Evolutionary conservation across 192 early-diverging fungal species (phyloP).

Genomic region (Backusella australiensis): DNA sequence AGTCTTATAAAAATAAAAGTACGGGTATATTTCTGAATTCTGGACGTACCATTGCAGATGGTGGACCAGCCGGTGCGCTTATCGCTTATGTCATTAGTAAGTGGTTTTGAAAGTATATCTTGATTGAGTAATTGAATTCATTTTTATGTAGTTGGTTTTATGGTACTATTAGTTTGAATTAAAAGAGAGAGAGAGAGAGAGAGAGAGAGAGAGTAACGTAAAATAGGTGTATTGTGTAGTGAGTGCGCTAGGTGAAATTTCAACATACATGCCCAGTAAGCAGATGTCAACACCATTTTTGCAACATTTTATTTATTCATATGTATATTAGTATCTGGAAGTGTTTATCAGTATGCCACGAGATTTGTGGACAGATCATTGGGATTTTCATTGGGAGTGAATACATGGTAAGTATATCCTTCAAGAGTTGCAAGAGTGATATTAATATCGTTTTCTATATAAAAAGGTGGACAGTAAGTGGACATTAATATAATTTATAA

Average conservation of each 20-base stretch:
- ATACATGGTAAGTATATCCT: constrained; percentile 46
- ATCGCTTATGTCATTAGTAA: constrained; percentile 49
- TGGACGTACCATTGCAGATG: constrained; percentile 55
- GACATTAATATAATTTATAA: neutral
- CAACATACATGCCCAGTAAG: constrained; percentile 65
- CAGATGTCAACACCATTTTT: neutral
- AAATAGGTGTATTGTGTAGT: constrained; percentile 62
- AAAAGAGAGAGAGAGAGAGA: too few relatives aligned
- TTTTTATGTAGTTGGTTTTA: neutral
- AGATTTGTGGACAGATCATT: constrained; percentile 79
- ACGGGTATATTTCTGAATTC: constrained; percentile 75
- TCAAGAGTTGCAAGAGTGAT: neutral
- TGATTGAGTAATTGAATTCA: neutral
- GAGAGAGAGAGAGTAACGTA: neutral
- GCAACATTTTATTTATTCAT: neutral
- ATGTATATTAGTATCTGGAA: constrained; percentile 48
- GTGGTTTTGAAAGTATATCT: neutral
- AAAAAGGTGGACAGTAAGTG: neutral
- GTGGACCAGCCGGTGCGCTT: constrained; percentile 72
- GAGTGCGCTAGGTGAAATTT: constrained; percentile 84
- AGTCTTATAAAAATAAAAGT: constrained; percentile 15
- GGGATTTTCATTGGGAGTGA: constrained; percentile 69
- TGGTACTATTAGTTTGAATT: neutral
- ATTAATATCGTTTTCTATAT: constrained; percentile 25
- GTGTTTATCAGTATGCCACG: constrained; percentile 68